Percentiles rank a stretch among this genome's conserved stretches.
Conservation (phyloP, 805 yeast genomes). For the Ogataea pini region DNA sequence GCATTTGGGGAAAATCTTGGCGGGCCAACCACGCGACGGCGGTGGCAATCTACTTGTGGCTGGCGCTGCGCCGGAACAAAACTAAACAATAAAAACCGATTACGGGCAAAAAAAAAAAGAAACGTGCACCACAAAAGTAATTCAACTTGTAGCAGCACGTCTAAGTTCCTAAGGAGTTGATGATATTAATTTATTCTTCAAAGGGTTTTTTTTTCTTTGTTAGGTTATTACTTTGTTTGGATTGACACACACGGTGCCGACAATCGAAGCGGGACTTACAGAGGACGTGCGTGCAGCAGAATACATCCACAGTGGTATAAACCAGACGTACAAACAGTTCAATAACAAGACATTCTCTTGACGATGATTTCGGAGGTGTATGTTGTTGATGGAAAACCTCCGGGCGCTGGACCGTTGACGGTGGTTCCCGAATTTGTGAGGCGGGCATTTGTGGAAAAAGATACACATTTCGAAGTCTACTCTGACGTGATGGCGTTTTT, state of each 20-base stretch:
- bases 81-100: conserved; percentile 6
- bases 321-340: background rate
- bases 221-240: background rate
- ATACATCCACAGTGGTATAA: background rate
- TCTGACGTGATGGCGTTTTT: conserved; percentile 14
- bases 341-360: background rate
- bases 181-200: background rate
- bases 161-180: background rate
- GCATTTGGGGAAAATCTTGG: too few relatives aligned
- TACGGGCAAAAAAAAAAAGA: conserved; percentile 4
- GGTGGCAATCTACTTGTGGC: background rate
- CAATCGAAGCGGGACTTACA: background rate
- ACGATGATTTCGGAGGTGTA: conserved; percentile 18
- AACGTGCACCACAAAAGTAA: conserved; percentile 3
- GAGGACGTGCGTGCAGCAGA: background rate
- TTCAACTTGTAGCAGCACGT: conserved; percentile 7
- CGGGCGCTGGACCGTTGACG: background rate
- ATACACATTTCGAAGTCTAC: conserved; percentile 12
- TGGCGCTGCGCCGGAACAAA: conserved; percentile 5
- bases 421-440: conserved; percentile 14
- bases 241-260: background rate
- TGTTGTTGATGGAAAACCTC: conserved; percentile 10
- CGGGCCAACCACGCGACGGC: too few relatives aligned
- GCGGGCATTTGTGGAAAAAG: conserved; percentile 8
- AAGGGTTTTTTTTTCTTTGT: background rate